Percentiles rank a stretch among this genome's conserved stretches.
Conservation (phyloP, 2,329 filamentous ascomycete species). For the Botrytis byssoidea region DNA sequence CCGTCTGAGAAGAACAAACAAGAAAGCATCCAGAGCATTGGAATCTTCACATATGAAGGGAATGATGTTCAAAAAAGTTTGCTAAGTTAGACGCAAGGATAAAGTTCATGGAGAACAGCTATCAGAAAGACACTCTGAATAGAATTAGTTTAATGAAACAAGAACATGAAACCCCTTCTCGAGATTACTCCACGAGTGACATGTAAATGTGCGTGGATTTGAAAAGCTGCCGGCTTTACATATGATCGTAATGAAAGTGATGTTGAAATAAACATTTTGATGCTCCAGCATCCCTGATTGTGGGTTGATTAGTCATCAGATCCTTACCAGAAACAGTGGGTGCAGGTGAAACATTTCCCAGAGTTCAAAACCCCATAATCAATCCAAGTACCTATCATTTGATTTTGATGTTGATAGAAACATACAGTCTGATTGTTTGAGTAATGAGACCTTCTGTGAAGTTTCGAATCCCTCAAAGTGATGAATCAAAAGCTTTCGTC, state of each 20-base stretch:
- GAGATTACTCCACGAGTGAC: background rate
- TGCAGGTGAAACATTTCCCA: background rate
- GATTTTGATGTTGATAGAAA: background rate
- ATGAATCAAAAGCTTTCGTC: too few relatives aligned
- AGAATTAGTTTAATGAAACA: background rate
- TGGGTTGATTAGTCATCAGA: background rate
- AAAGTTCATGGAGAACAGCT: background rate
- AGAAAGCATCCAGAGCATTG: background rate
- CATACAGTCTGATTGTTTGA: accelerated
- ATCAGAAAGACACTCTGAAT: background rate
- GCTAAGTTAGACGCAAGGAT: background rate
- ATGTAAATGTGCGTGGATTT: background rate
- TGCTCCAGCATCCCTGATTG: background rate
- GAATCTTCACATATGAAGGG: background rate
- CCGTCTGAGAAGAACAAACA: background rate
- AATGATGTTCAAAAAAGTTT: background rate
- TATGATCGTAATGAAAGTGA: background rate
- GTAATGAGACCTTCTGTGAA: too few relatives aligned
- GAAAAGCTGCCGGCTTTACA: background rate
- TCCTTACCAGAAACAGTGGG: background rate
- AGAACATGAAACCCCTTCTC: background rate
- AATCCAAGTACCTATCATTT: background rate
- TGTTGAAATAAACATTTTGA: background rate
- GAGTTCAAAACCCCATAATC: background rate
- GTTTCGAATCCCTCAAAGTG: too few relatives aligned